These are phyloP conservation scores for Catharanthus roseus DNA, from an alignment of 257 asterid genomes.

Conservation along the genomic window DNA sequence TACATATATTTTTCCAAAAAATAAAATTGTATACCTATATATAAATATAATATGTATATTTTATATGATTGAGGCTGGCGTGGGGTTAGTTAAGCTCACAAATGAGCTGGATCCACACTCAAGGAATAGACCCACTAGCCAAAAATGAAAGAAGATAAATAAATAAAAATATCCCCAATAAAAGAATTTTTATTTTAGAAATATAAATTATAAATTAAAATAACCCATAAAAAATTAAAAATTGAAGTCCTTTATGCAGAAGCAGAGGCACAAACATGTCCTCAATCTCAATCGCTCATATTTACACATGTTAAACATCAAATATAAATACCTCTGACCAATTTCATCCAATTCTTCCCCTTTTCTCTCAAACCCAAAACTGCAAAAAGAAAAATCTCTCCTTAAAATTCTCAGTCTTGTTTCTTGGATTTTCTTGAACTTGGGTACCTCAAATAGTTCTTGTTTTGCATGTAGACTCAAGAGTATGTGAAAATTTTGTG, in stretches of 20 bases:
- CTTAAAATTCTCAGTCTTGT: slow-evolving; percentile 10
- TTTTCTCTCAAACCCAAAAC: slow-evolving; percentile 4
- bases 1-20: too few species aligned
- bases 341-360: slow-evolving; percentile 13
- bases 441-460: not conserved
- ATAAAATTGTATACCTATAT: too few species aligned
- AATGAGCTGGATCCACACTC: slow-evolving; percentile 74
- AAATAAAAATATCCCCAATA: not conserved
- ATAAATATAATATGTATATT: too few species aligned
- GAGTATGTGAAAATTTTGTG: slow-evolving; percentile 11
- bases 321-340: slow-evolving; percentile 19
- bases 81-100: slow-evolving; percentile 39
- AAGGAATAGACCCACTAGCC: slow-evolving; percentile 32
- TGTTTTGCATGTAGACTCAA: not conserved
- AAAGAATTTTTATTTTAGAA: not conserved
- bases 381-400: slow-evolving; percentile 1
- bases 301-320: slow-evolving; percentile 21
- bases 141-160: not conserved
- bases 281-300: slow-evolving; percentile 6
- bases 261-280: not conserved
- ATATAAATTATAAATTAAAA: not conserved
- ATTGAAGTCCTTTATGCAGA: too few species aligned
- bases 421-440: not conserved
- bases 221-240: too few species aligned
- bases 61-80: slow-evolving; percentile 34